Evolutionary conservation across 2,329 filamentous ascomycete genomes (phyloP).

Genomic region (Paracorniculantispora psalliotae): DNA sequence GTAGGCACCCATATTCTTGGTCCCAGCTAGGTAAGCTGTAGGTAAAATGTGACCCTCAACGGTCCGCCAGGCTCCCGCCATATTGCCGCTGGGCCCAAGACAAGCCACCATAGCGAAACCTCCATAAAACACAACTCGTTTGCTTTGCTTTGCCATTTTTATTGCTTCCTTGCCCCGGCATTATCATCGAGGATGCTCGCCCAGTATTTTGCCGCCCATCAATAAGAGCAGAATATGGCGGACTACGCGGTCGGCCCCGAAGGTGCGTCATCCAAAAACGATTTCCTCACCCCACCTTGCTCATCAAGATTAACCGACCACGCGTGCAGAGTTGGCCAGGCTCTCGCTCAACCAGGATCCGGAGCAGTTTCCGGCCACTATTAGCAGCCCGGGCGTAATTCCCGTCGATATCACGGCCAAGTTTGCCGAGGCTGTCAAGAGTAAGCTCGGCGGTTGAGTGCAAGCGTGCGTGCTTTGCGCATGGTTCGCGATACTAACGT

Average conservation of each 20-base stretch:
- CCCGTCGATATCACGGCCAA: constrained; percentile 54
- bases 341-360: constrained; percentile 35
- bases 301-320: constrained; percentile 4
- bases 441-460: constrained; percentile 36
- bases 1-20: not conserved
- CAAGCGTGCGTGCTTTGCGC: constrained; percentile 1
- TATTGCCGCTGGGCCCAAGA: not conserved
- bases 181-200: constrained; percentile 11
- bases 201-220: not conserved
- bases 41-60: not conserved
- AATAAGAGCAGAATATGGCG: constrained; percentile 24
- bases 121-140: constrained; percentile 2
- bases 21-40: not conserved
- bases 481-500: constrained; percentile 22
- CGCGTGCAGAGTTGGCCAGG: constrained; percentile 35
- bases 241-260: constrained; percentile 32
- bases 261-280: constrained; percentile 23
- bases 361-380: constrained; percentile 32
- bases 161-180: not conserved
- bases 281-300: constrained; percentile 2
- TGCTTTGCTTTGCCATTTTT: not conserved
- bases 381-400: constrained; percentile 46
- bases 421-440: constrained; percentile 48
- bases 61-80: not conserved
- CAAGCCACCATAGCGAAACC: constrained; percentile 6